phyloP scores from a whole-genome alignment of 163 green algal species.

The Chlorella variabilis region DNA sequence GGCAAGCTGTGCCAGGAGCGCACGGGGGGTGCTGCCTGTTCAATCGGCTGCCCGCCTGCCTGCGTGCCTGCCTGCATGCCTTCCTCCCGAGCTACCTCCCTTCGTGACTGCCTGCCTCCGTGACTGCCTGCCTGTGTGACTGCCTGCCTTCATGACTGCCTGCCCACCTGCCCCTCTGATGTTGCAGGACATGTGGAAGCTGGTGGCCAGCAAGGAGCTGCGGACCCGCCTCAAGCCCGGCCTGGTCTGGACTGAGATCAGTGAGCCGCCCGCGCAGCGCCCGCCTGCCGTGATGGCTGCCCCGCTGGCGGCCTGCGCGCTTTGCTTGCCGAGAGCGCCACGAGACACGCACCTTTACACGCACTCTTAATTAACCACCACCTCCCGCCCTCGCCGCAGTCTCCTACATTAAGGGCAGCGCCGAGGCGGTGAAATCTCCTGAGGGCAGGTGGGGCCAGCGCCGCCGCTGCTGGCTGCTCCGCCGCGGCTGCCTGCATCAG shows the following conservation, averaged over 20 bases:
- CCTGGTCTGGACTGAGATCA: conserved; percentile 73
- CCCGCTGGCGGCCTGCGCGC: background rate
- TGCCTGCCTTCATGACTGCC: too few relatives aligned
- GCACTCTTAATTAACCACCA: too few relatives aligned
- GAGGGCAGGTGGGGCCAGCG: conserved; percentile 1
- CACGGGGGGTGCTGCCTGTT: background rate
- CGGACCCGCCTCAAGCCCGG: conserved; percentile 43
- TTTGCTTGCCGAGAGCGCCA: too few relatives aligned
- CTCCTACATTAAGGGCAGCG: conserved; percentile 14
- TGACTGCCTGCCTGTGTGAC: too few relatives aligned
- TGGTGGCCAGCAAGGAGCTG: conserved; percentile 57
- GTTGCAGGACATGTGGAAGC: conserved; percentile 55
- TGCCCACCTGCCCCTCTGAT: too few relatives aligned
- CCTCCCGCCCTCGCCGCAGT: background rate
- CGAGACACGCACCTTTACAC: too few relatives aligned
- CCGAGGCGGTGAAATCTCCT: conserved; percentile 19
- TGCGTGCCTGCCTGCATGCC: too few relatives aligned
- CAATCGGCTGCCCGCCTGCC: too few relatives aligned
- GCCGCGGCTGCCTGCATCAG: background rate
- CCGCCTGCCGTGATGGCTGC: background rate
- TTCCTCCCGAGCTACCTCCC: too few relatives aligned
- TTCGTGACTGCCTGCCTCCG: too few relatives aligned
- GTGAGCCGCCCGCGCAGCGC: conserved; percentile 7
- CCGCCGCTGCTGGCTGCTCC: background rate
- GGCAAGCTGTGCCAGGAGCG: conserved; percentile 24